phyloP scores from a whole-genome alignment of 2,329 filamentous ascomycete species.

The Colletotrichum cuscutae region DNA sequence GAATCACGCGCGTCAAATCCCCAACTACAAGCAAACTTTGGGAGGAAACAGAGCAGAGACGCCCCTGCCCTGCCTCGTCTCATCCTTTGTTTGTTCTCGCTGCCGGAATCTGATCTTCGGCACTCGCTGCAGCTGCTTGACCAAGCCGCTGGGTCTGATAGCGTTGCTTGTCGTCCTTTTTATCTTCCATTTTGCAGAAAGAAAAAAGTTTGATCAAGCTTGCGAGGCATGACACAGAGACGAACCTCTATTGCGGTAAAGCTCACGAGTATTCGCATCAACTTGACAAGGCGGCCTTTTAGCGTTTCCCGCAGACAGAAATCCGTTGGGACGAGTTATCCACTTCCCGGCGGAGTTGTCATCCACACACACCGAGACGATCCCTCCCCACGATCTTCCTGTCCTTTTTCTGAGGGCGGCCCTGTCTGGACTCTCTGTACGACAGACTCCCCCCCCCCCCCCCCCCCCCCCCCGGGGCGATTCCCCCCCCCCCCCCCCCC shows the following conservation, averaged over 20 bases:
- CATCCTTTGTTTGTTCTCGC: background rate
- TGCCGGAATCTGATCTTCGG: conserved; percentile 14
- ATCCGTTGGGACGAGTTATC: background rate
- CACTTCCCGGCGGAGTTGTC: background rate
- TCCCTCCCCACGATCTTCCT: background rate
- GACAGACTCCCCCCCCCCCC: background rate
- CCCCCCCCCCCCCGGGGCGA: background rate
- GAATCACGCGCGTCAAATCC: background rate
- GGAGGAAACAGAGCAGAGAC: background rate
- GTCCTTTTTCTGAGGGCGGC: background rate
- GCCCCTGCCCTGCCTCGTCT: background rate
- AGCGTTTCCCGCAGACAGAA: background rate
- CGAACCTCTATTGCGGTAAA: background rate
- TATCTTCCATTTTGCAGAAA: background rate
- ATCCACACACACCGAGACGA: background rate
- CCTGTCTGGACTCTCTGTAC: background rate
- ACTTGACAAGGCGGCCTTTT: background rate
- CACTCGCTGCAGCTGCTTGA: background rate
- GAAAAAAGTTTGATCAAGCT: background rate
- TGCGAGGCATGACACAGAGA: background rate
- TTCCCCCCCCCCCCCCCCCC: too few species aligned
- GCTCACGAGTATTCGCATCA: background rate
- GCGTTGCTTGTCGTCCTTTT: background rate
- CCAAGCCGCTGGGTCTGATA: conserved; percentile 2
- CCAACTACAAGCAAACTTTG: background rate